A percentile compares a stretch with the other conserved stretches of the same genome.
Evolutionary conservation across 2,329 filamentous ascomycete genomes (phyloP).

Genomic region (Pestalotiopsis sp.): DNA sequence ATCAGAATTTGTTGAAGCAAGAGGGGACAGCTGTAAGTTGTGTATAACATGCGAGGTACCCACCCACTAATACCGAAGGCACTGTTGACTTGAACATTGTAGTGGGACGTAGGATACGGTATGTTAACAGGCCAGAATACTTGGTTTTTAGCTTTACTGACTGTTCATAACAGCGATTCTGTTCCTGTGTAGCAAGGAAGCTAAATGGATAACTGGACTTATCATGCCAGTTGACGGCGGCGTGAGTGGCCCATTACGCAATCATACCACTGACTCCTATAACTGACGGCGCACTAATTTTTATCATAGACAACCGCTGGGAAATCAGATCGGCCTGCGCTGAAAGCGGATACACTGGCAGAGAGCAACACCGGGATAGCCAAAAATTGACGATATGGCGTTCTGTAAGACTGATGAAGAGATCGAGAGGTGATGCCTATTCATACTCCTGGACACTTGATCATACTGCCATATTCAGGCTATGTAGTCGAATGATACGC

Average conservation of each 20-base stretch:
- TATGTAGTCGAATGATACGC: too few relatives aligned
- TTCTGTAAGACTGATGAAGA: too few relatives aligned
- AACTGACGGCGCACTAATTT: background rate
- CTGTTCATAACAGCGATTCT: slow-evolving; percentile 20
- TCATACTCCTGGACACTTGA: too few relatives aligned
- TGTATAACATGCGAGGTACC: background rate
- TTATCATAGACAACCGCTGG: slow-evolving; percentile 5
- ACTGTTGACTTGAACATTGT: background rate
- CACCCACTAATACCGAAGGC: background rate
- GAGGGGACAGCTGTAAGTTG: slow-evolving; percentile 19
- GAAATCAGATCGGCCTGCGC: background rate
- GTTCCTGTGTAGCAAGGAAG: slow-evolving; percentile 29
- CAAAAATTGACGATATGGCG: background rate
- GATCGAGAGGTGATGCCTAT: too few relatives aligned
- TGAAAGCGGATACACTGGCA: slow-evolving; percentile 8
- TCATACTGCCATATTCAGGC: too few relatives aligned
- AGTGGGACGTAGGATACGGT: slow-evolving; percentile 32
- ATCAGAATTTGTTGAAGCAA: slow-evolving; percentile 27
- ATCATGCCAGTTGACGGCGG: slow-evolving; percentile 32
- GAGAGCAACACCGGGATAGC: slow-evolving; percentile 2
- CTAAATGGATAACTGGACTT: slow-evolving; percentile 29
- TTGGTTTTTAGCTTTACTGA: background rate
- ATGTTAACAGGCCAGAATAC: background rate
- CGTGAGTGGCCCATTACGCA: slow-evolving; percentile 15
- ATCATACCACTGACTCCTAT: background rate